A percentile compares a stretch with the other conserved stretches of the same genome.
These are phyloP conservation scores for Gastrodia elata DNA, from an alignment of 106 monocot genomes.

Conservation along the genomic window DNA sequence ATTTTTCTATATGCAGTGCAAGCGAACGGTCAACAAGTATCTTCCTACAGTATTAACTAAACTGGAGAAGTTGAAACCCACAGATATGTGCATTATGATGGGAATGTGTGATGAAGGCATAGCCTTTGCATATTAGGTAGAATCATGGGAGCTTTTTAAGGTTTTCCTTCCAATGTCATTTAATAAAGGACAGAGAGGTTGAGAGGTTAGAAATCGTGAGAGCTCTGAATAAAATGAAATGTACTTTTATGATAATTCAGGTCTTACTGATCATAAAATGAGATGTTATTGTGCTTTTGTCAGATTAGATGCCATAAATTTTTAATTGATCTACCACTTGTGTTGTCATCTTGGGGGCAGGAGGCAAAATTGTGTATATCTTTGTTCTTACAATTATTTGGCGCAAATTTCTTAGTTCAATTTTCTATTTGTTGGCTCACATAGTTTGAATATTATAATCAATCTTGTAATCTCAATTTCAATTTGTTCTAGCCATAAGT, in stretches of 20 bases:
- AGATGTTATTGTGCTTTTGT: neutral
- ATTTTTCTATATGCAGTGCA: slow-evolving; percentile 17
- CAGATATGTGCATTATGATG: slow-evolving; percentile 19
- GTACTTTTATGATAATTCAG: neutral
- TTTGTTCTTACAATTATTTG: neutral
- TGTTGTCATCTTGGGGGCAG: neutral
- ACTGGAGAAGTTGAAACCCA: slow-evolving; percentile 18
- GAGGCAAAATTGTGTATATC: neutral
- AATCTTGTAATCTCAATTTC: neutral
- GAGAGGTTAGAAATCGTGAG: neutral
- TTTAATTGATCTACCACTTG: neutral
- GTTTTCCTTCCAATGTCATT: neutral
- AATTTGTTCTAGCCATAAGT: too few relatives aligned
- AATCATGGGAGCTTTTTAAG: neutral
- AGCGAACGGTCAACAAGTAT: slow-evolving; percentile 13
- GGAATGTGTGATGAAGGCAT: slow-evolving; percentile 19
- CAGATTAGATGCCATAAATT: neutral
- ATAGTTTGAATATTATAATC: neutral
- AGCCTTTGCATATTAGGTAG: neutral
- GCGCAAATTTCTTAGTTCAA: neutral
- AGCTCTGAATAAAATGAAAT: neutral
- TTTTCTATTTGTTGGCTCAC: neutral
- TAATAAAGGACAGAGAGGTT: neutral
- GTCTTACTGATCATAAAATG: neutral
- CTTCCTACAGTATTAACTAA: slow-evolving; percentile 9